These are phyloP conservation scores for Centella asiatica DNA, from an alignment of 129 eudicot species.

Conservation along the genomic window DNA sequence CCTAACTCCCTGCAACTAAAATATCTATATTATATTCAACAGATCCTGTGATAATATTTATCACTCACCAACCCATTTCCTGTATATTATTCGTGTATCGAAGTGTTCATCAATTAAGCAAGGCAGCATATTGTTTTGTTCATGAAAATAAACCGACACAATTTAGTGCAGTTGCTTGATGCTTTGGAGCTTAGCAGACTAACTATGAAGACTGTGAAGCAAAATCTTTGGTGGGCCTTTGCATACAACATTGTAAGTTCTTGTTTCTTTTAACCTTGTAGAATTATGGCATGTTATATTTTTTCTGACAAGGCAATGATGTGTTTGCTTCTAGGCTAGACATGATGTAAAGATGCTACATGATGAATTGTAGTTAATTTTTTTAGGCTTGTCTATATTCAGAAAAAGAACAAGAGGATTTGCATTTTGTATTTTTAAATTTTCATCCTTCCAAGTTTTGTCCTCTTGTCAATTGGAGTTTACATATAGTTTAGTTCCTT, in stretches of 20 bases:
- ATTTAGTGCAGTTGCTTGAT: slow-evolving; percentile 61
- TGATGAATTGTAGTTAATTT: neutral
- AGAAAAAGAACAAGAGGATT: neutral
- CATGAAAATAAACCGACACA: slow-evolving; percentile 7
- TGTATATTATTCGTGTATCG: neutral
- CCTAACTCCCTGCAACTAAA: no score
- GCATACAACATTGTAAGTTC: slow-evolving; percentile 88
- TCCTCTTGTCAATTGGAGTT: neutral
- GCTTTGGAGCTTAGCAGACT: slow-evolving; percentile 92
- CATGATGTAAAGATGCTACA: neutral
- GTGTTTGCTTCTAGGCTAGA: neutral
- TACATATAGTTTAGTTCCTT: no score
- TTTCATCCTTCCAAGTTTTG: neutral
- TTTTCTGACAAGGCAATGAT: neutral
- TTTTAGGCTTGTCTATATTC: neutral
- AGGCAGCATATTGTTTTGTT: neutral
- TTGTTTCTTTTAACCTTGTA: slow-evolving; percentile 7
- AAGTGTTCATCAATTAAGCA: neutral
- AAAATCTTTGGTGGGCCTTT: slow-evolving; percentile 99
- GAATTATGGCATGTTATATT: neutral
- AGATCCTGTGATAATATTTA: no score
- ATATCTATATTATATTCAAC: no score
- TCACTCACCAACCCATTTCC: no score
- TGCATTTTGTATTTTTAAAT: neutral
- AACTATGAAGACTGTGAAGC: slow-evolving; percentile 96